A percentile compares a stretch with the other conserved stretches of the same genome.
Evolutionary conservation across 208 protist species (phyloP).

Genomic region (Lotmaria passim): DNA sequence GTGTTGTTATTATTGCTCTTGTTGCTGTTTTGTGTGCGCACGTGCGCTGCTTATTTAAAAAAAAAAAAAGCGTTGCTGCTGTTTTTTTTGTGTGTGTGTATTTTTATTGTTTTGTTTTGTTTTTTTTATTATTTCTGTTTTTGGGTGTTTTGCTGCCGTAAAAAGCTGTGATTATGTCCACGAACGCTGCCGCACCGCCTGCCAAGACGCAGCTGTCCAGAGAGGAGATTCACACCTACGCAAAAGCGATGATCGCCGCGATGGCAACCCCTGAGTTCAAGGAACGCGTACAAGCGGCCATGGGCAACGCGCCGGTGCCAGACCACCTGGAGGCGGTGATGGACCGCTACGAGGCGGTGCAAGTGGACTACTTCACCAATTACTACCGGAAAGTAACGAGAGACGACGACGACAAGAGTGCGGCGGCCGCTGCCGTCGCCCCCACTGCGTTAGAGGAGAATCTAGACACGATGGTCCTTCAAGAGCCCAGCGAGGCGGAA

Average conservation of each 20-base stretch:
- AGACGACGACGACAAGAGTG: background rate
- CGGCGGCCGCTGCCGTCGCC: background rate
- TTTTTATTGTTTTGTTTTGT: too few relatives aligned
- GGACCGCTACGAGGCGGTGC: slow-evolving; percentile 63
- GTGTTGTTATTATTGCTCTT: too few relatives aligned
- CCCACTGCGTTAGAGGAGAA: background rate
- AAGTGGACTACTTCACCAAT: slow-evolving; percentile 58
- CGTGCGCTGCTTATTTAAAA: too few relatives aligned
- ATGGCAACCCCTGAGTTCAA: slow-evolving; percentile 54
- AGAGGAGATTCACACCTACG: slow-evolving; percentile 56
- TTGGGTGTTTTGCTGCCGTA: background rate
- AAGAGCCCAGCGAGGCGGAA: background rate
- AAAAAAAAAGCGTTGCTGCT: too few relatives aligned
- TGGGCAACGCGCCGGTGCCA: slow-evolving; percentile 39
- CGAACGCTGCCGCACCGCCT: background rate
- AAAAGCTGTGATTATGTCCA: background rate
- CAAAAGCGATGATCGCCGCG: slow-evolving; percentile 46
- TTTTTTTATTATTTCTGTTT: too few relatives aligned
- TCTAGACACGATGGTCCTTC: background rate
- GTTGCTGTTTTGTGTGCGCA: too few relatives aligned
- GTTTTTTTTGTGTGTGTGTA: too few relatives aligned
- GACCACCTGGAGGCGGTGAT: slow-evolving; percentile 53
- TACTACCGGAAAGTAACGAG: too few relatives aligned
- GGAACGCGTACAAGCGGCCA: slow-evolving; percentile 36
- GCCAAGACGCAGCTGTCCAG: slow-evolving; percentile 12